Evolutionary conservation across 1,284 basidiomycete genomes (phyloP).

Genomic region (Xerocomus amazonicus): DNA sequence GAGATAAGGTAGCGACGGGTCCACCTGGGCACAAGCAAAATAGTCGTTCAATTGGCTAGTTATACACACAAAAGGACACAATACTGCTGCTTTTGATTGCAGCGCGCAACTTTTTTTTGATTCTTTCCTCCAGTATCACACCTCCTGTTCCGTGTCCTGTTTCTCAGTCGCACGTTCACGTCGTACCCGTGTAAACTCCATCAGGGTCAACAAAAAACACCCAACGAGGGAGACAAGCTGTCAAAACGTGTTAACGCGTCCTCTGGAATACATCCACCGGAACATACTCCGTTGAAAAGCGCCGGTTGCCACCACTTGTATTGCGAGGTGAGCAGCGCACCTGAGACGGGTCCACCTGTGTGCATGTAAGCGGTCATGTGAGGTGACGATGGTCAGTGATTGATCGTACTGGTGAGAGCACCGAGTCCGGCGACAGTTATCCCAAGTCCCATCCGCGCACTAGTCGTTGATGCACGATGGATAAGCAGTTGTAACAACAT

Average conservation of each 20-base stretch:
- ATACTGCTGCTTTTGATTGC: neutral
- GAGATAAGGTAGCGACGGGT: constrained; percentile 25
- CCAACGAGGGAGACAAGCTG: constrained; percentile 17
- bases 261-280: neutral
- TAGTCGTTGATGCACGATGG: neutral
- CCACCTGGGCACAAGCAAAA: constrained; percentile 14
- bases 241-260: constrained; percentile 3
- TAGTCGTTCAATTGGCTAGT: too few species aligned
- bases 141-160: neutral
- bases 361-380: neutral
- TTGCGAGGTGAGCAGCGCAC: constrained; percentile 23
- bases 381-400: neutral
- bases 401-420: constrained; percentile 4
- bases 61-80: neutral
- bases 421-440: constrained; percentile 10
- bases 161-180: neutral
- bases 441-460: constrained; percentile 28
- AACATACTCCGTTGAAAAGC: constrained; percentile 26
- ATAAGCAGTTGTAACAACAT: neutral
- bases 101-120: neutral
- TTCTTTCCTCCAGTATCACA: neutral
- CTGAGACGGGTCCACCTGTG: constrained; percentile 27
- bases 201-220: constrained; percentile 9
- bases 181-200: constrained; percentile 16
- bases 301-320: constrained; percentile 30